These are phyloP conservation scores for Solanum chiquidenum DNA, from an alignment of 257 asterid genomes.

Conservation along the genomic window DNA sequence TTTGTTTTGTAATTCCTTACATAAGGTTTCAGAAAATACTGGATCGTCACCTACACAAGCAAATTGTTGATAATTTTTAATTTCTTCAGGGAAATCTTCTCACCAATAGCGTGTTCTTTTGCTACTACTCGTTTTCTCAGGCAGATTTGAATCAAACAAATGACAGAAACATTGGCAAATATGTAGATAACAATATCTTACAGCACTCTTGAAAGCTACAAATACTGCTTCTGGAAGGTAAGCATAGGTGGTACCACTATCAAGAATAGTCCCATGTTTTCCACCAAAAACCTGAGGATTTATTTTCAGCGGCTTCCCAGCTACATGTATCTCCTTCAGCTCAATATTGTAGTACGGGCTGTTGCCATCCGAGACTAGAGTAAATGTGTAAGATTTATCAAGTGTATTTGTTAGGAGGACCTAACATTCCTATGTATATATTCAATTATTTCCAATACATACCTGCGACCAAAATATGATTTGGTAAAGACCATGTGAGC, in stretches of 20 bases:
- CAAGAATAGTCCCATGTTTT: conserved; percentile 81
- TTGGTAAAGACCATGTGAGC: conserved; percentile 61
- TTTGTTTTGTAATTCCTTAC: background rate
- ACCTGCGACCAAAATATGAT: conserved; percentile 83
- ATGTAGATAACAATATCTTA: conserved; percentile 24
- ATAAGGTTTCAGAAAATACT: background rate
- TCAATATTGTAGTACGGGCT: conserved; percentile 95
- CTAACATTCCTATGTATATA: conserved; percentile 38
- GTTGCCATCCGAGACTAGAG: conserved; percentile 98
- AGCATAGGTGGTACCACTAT: conserved; percentile 96
- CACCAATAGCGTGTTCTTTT: background rate
- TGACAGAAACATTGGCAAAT: background rate
- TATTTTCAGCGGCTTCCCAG: conserved; percentile 73
- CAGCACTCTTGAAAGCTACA: conserved; percentile 63
- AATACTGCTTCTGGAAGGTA: conserved; percentile 85
- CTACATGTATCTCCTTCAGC: conserved; percentile 82
- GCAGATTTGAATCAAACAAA: background rate
- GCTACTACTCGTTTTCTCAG: background rate
- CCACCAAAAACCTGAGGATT: conserved; percentile 63
- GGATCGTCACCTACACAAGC: background rate
- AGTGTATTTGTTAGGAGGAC: conserved; percentile 82
- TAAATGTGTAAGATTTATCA: conserved; percentile 92
- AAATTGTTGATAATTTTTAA: background rate
- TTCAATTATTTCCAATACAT: conserved; percentile 26
- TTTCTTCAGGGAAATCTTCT: background rate